phyloP scores from a whole-genome alignment of 2,329 filamentous ascomycete genomes.

The Calonectria crousiana region DNA sequence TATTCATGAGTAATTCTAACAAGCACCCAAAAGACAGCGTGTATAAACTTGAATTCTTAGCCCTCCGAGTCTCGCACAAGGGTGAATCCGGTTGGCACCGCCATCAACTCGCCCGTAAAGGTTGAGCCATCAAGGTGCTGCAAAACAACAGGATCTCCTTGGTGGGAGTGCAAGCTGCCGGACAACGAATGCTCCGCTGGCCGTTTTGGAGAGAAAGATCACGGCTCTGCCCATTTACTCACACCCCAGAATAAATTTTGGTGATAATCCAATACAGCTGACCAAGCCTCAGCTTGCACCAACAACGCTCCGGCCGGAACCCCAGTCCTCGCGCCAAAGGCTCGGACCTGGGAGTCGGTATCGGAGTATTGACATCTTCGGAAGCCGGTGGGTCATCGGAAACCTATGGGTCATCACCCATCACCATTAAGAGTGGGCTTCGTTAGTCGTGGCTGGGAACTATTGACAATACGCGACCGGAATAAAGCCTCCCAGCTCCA shows the following conservation, averaged over 20 bases:
- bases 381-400: conserved; percentile 6
- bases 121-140: not conserved
- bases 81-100: not conserved
- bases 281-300: conserved; percentile 4
- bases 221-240: conserved; percentile 2
- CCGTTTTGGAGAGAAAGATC: conserved; percentile 9
- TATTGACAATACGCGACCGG: not conserved
- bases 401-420: not conserved
- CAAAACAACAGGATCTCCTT: not conserved
- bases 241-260: conserved; percentile 4
- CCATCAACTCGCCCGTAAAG: not conserved
- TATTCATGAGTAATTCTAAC: not conserved
- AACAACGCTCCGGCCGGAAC: conserved; percentile 5
- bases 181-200: not conserved
- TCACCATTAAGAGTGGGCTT: not conserved
- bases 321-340: conserved; percentile 12
- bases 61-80: not conserved
- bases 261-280: conserved; percentile 1
- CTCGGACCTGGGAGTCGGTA: conserved; percentile 11
- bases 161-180: not conserved
- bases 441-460: not conserved
- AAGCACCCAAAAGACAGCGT: not conserved
- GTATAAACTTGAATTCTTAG: not conserved
- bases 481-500: not conserved
- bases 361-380: conserved; percentile 1